Percentiles rank a stretch among this genome's conserved stretches.
These are phyloP conservation scores for Prunella vulgaris DNA, from an alignment of 257 asterid genomes.

Conservation along the genomic window DNA sequence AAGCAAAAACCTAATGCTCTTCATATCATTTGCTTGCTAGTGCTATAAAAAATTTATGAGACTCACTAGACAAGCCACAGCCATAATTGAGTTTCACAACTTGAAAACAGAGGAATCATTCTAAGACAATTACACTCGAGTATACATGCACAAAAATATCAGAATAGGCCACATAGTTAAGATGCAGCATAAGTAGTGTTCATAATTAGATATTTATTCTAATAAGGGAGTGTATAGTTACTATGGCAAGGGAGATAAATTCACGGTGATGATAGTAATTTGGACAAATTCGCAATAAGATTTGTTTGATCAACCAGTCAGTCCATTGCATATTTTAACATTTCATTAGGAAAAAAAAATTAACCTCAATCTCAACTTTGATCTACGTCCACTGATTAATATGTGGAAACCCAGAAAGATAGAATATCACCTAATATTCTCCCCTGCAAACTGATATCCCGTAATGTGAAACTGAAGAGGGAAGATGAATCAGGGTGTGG, in stretches of 20 bases:
- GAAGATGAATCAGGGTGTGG: neutral
- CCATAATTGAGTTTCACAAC: constrained; percentile 7
- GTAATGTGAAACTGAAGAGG: neutral
- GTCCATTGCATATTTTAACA: neutral
- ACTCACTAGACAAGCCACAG: constrained; percentile 6
- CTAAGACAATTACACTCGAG: neutral
- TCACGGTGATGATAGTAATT: neutral
- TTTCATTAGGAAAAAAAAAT: neutral
- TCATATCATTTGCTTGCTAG: neutral
- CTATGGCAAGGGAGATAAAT: no score
- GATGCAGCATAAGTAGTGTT: neutral
- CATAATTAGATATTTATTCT: neutral
- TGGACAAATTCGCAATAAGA: neutral
- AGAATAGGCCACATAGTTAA: neutral
- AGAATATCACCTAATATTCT: neutral
- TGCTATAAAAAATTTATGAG: constrained; percentile 8
- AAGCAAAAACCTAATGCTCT: constrained; percentile 9
- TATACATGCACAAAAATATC: neutral
- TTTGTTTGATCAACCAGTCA: neutral
- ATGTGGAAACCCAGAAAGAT: neutral
- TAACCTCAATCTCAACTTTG: neutral
- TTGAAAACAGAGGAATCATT: neutral
- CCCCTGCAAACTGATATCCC: neutral
- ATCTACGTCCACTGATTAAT: neutral
- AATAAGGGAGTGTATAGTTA: no score